Evolutionary conservation across 495 filamentous ascomycete species (phyloP).

Genomic region (Neurospora sp.): DNA sequence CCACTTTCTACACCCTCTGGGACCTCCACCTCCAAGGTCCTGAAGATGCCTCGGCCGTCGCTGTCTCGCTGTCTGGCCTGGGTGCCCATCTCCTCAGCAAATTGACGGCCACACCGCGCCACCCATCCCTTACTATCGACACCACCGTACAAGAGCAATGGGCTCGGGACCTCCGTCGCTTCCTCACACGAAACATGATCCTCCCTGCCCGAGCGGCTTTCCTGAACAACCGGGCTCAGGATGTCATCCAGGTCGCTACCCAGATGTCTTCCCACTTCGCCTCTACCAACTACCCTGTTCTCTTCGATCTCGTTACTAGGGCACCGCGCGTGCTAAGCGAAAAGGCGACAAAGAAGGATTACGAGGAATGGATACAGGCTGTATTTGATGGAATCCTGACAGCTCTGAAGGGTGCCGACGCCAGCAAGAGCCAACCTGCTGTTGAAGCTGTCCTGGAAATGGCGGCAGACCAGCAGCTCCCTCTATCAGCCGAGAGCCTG

Average conservation of each 20-base stretch:
- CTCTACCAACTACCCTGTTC: slow-evolving; percentile 28
- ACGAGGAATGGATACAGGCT: slow-evolving; percentile 56
- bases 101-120: slow-evolving; percentile 18
- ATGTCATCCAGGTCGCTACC: slow-evolving; percentile 24
- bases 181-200: slow-evolving; percentile 62
- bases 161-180: slow-evolving; percentile 42
- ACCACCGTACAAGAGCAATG: slow-evolving; percentile 16
- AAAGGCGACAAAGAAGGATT: slow-evolving; percentile 41
- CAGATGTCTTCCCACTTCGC: slow-evolving; percentile 20
- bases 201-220: slow-evolving; percentile 53
- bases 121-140: slow-evolving; percentile 4
- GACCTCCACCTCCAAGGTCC: slow-evolving; percentile 31
- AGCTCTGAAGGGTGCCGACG: slow-evolving; percentile 10
- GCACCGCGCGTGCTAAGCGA: slow-evolving; percentile 45
- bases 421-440: slow-evolving; percentile 9
- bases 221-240: slow-evolving; percentile 29
- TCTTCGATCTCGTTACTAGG: slow-evolving; percentile 51
- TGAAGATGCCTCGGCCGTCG: slow-evolving; percentile 30
- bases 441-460: slow-evolving; percentile 31
- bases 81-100: slow-evolving; percentile 24
- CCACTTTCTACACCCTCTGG: slow-evolving; percentile 29
- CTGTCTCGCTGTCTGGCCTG: slow-evolving; percentile 24
- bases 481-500: slow-evolving; percentile 22
- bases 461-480: slow-evolving; percentile 20
- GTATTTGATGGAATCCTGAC: slow-evolving; percentile 46